Evolutionary conservation across 257 asterid genomes (phyloP).

Genomic region (Solanum piurae): DNA sequence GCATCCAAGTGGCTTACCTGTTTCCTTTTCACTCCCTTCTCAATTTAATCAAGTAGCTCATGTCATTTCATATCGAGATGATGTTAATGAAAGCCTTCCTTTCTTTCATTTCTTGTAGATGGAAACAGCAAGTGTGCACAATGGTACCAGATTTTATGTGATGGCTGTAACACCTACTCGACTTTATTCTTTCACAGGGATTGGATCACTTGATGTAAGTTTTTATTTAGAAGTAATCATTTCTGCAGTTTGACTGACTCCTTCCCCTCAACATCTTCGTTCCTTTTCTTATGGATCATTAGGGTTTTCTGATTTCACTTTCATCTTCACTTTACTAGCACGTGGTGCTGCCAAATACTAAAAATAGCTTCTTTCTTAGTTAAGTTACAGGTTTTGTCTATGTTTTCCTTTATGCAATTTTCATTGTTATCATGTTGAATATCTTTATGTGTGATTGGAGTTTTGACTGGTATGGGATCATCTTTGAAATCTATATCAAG

Average conservation of each 20-base stretch:
- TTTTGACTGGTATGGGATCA: not conserved
- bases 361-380: not conserved
- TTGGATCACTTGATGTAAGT: conserved; percentile 80
- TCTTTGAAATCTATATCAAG: not conserved
- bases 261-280: not conserved
- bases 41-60: not conserved
- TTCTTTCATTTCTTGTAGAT: conserved; percentile 38
- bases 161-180: conserved; percentile 99
- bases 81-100: not conserved
- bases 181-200: conserved; percentile 90
- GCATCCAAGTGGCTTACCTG: not conserved
- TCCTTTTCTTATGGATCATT: not conserved
- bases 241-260: not conserved
- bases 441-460: not conserved
- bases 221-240: conserved; percentile 3
- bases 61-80: not conserved
- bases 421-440: not conserved
- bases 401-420: not conserved
- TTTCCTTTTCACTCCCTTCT: not conserved
- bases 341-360: not conserved
- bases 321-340: not conserved
- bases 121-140: conserved; percentile 62
- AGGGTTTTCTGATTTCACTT: not conserved
- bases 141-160: conserved; percentile 72
- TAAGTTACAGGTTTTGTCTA: not conserved